Conservation (phyloP, 176 grass and related monocot genomes). For the Cocos nucifera region DNA sequence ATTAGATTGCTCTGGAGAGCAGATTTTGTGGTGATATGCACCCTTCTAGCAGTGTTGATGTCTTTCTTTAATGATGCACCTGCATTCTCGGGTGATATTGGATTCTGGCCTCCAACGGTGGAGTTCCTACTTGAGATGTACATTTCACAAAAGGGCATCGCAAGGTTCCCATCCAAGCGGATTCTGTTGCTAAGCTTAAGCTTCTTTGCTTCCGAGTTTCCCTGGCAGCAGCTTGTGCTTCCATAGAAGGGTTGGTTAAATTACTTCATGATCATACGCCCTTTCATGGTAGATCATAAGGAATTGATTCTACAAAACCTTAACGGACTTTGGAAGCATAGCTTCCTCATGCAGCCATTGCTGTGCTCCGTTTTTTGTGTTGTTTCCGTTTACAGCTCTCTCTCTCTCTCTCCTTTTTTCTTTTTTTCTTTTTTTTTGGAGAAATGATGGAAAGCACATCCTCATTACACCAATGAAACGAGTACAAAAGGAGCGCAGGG, state of each 20-base stretch:
- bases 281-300: constrained; percentile 7
- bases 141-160: constrained; percentile 33
- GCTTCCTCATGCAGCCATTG: too few species aligned
- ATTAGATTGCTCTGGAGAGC: constrained; percentile 58
- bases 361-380: too few species aligned
- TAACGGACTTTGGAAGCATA: too few species aligned
- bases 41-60: constrained; percentile 48
- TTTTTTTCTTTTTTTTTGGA: too few species aligned
- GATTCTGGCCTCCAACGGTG: constrained; percentile 82
- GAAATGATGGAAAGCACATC: too few species aligned
- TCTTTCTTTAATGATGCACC: constrained; percentile 86
- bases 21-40: constrained; percentile 38
- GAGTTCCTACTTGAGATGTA: constrained; percentile 86
- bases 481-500: too few species aligned
- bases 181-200: constrained; percentile 49
- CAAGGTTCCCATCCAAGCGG: constrained; percentile 32
- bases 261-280: constrained; percentile 47
- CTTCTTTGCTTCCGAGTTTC: constrained; percentile 74
- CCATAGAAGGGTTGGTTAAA: constrained; percentile 48
- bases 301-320: too few species aligned
- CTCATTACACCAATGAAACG: too few species aligned
- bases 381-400: too few species aligned
- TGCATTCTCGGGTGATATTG: constrained; percentile 54
- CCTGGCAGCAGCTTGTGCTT: constrained; percentile 33
- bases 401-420: too few species aligned